Evolutionary conservation across 2,329 filamentous ascomycete species (phyloP).

Genomic region (Raffaelea albimanens): DNA sequence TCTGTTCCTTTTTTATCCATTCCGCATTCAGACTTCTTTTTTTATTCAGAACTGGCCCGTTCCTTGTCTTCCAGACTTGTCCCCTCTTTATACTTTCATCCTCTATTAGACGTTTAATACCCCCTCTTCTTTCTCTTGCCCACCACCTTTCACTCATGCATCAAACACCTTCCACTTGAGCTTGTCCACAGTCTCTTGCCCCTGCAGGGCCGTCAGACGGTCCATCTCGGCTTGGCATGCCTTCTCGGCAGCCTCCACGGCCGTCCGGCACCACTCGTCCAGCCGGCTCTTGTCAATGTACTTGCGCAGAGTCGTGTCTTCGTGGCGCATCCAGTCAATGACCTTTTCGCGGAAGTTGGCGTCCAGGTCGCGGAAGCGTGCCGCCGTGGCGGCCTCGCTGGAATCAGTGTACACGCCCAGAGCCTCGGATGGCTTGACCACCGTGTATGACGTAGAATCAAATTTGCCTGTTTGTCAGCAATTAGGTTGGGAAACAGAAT

Average conservation of each 20-base stretch:
- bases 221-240: conserved; percentile 16
- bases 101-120: too few relatives aligned
- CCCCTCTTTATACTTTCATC: not conserved
- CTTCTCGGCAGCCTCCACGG: conserved; percentile 18
- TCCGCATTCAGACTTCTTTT: too few relatives aligned
- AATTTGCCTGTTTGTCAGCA: too few relatives aligned
- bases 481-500: too few relatives aligned
- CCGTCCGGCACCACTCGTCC: conserved; percentile 49
- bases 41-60: too few relatives aligned
- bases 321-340: conserved; percentile 60
- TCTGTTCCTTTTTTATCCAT: too few relatives aligned
- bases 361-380: conserved; percentile 47
- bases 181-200: not conserved
- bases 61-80: too few relatives aligned
- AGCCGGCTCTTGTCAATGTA: conserved; percentile 61
- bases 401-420: conserved; percentile 52
- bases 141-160: not conserved
- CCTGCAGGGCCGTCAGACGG: conserved; percentile 10
- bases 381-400: conserved; percentile 35
- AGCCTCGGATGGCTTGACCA: conserved; percentile 41
- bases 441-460: conserved; percentile 27
- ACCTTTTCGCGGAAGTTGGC: conserved; percentile 58
- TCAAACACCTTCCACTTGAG: conserved; percentile 8
- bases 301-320: conserved; percentile 56
- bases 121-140: too few relatives aligned